Evolutionary conservation across 345 rosid species (phyloP).

Genomic region (Rhodamnia rubescens): DNA sequence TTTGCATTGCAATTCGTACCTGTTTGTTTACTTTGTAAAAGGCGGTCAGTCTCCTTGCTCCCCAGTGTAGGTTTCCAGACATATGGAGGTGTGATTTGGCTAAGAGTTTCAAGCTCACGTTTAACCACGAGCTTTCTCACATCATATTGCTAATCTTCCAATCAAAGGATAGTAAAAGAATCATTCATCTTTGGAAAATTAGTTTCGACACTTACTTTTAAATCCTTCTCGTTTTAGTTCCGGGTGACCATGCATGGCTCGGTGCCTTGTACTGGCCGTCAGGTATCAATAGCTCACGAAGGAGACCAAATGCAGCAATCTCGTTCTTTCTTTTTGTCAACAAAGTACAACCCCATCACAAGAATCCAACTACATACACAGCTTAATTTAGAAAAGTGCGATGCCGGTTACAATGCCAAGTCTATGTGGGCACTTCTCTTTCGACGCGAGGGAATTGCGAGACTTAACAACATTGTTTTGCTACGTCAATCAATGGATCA

Average conservation of each 20-base stretch:
- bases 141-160: background rate
- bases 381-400: background rate
- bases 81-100: background rate
- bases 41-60: too few species aligned
- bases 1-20: conserved; percentile 17
- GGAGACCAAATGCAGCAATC: background rate
- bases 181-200: background rate
- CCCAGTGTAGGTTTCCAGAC: too few species aligned
- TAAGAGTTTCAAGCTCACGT: background rate
- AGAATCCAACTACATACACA: background rate
- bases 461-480: background rate
- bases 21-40: too few species aligned
- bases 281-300: background rate
- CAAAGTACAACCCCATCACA: background rate
- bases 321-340: background rate
- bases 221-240: background rate
- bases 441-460: background rate
- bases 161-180: background rate
- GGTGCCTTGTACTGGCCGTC: background rate
- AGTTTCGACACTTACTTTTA: background rate
- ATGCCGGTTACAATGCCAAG: background rate
- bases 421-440: background rate
- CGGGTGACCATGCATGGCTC: background rate
- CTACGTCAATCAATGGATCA: background rate
- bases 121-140: background rate